A percentile compares a stretch with the other conserved stretches of the same genome.
phyloP scores from a whole-genome alignment of 2,329 filamentous ascomycete species.

The Gaeumannomyces tritici region DNA sequence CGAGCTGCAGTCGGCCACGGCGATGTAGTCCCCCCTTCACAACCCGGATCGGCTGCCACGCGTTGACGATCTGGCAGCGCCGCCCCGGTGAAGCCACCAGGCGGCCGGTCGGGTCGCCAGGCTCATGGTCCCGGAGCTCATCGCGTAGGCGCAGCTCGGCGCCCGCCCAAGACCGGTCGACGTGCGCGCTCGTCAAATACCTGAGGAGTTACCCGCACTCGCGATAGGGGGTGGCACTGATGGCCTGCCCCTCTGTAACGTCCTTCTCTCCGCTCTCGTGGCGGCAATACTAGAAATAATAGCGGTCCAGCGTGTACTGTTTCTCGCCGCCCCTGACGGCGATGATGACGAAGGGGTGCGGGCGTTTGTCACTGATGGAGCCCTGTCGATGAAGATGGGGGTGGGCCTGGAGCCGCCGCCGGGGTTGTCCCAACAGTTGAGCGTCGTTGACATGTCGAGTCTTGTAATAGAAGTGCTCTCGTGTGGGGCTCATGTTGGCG shows the following conservation, averaged over 20 bases:
- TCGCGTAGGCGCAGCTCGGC: constrained; percentile 13
- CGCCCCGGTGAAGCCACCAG: constrained; percentile 6
- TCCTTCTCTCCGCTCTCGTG: constrained; percentile 22
- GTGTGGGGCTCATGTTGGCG: not conserved
- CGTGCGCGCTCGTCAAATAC: constrained; percentile 24
- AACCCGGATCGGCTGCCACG: constrained; percentile 22
- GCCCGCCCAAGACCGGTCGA: constrained; percentile 28
- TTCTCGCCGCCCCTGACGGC: constrained; percentile 48
- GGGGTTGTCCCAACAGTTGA: constrained; percentile 29
- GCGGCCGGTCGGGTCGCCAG: constrained; percentile 10
- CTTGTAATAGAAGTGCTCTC: not conserved
- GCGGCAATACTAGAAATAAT: constrained; percentile 45
- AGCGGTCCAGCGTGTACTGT: constrained; percentile 47
- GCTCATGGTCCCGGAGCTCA: constrained; percentile 6
- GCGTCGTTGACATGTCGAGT: constrained; percentile 21
- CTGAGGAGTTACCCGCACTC: constrained; percentile 48
- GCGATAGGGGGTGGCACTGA: constrained; percentile 43
- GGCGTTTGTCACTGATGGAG: constrained; percentile 16
- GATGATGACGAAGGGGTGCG: constrained; percentile 25
- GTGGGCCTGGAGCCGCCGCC: constrained; percentile 29
- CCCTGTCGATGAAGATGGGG: constrained; percentile 20
- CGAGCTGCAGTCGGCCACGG: constrained; percentile 26
- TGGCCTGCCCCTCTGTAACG: constrained; percentile 40
- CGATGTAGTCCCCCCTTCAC: constrained; percentile 32
- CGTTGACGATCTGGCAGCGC: constrained; percentile 9